Evolutionary conservation across 805 yeast species (phyloP), one percentile per base, ranked within the genome.

Genomic region (Candida palmyrensis): DNA sequence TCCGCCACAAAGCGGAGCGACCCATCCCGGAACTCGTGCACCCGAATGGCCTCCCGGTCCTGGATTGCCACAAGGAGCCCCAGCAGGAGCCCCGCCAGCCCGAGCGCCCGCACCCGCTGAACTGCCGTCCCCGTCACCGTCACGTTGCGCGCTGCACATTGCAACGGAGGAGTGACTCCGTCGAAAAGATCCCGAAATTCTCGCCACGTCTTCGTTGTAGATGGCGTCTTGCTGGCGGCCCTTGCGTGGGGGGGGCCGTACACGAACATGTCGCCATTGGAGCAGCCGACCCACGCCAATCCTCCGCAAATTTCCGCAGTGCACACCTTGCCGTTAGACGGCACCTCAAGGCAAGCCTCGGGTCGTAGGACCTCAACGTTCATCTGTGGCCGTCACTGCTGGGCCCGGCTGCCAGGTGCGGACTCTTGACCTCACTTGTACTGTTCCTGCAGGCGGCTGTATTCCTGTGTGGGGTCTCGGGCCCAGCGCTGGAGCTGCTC

Each of bases 361-460:
- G 70, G 69, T 41, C 59, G 55, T 37, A 65, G 44, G 19, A 65
- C 51, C 35, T 64, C 63, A 32, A 62, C 53, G 38, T 60, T 64
- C 68, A 65, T 63, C n/a, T n/a, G n/a, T n/a, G n/a, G n/a, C n/a
- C n/a, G n/a, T n/a, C n/a, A n/a, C n/a, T n/a, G n/a, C n/a, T n/a
- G n/a, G n/a, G n/a, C n/a, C n/a, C n/a, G n/a, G n/a, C n/a, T n/a
- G n/a, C n/a, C n/a, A n/a, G n/a, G n/a, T n/a, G n/a, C n/a, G n/a
- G n/a, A n/a, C n/a, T n/a, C n/a, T n/a, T n/a, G n/a, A n/a, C n/a
- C n/a, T n/a, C n/a, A n/a, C n/a, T n/a, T n/a, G n/a, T n/a, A n/a
- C n/a, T n/a, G n/a, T n/a, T n/a, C n/a, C n/a, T n/a, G n/a, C n/a
- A n/a, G n/a, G n/a, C n/a, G n/a, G n/a, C n/a, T n/a, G n/a, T n/a